Conservation (phyloP, 495 filamentous ascomycete genomes). For the Staphylotrichum longicolle region DNA sequence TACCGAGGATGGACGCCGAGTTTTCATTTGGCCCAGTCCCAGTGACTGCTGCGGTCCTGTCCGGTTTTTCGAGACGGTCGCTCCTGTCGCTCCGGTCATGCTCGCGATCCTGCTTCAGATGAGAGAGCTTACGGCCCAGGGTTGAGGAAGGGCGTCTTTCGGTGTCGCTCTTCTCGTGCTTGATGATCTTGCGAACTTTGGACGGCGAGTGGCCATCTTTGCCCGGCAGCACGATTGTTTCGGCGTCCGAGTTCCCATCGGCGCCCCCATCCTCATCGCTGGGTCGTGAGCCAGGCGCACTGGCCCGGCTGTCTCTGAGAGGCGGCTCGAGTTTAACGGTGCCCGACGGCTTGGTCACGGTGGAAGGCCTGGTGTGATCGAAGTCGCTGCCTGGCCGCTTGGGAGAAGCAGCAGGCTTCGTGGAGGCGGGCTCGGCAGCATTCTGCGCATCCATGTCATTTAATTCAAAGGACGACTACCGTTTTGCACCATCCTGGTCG, state of each 20-base stretch:
- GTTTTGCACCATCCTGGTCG: constrained; percentile 55
- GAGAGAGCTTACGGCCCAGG: constrained; percentile 37
- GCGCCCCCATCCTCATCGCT: constrained; percentile 43
- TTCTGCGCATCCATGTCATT: constrained; percentile 61
- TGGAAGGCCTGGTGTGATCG: constrained; percentile 40
- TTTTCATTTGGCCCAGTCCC: constrained; percentile 17
- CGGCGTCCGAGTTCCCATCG: constrained; percentile 72
- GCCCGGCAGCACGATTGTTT: constrained; percentile 74
- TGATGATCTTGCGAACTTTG: constrained; percentile 66
- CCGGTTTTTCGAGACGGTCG: constrained; percentile 34
- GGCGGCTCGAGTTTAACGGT: constrained; percentile 28
- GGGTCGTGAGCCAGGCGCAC: constrained; percentile 16
- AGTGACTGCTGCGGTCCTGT: constrained; percentile 25
- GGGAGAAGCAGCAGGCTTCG: constrained; percentile 52
- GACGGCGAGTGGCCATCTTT: constrained; percentile 68
- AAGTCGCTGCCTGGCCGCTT: constrained; percentile 45
- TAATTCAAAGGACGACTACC: constrained; percentile 47
- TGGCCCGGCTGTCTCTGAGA: constrained; percentile 24
- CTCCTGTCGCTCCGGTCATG: constrained; percentile 30
- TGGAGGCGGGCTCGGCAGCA: constrained; percentile 56
- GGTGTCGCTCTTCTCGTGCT: constrained; percentile 61
- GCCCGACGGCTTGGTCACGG: constrained; percentile 36
- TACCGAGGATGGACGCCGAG: constrained; percentile 34
- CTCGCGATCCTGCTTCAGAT: constrained; percentile 30
- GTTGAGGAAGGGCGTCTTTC: constrained; percentile 41